Evolutionary conservation across 495 filamentous ascomycete genomes (phyloP), one percentile per base, ranked within the genome.

Genomic region (Trichoderma orchidacearum): DNA sequence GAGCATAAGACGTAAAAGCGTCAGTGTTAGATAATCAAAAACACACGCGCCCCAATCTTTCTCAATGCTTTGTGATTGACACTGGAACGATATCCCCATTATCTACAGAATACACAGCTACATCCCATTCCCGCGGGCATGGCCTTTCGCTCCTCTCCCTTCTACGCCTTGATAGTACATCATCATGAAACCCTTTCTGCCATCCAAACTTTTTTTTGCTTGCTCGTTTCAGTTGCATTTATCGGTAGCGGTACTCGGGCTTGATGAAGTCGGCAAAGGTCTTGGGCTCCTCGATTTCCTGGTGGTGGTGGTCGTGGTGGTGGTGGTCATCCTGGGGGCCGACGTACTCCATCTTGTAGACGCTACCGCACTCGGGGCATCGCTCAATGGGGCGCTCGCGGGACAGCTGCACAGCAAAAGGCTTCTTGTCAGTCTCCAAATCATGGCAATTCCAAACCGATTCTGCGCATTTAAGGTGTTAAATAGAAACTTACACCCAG

Each of bases 311-410:
- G 64, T 78, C 76, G 63, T 72, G 71, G 61, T 84, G 75, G 48
- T 70, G 73, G 66, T 85, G 78, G 59, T 73, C 66, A 59, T 86
- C 86, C 65, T 79, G 64, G 29, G 90, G 86, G 32, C 93, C 93
- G 56, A 96, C 70, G 70, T 96, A 98, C 69, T 96, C 87, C 83
- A 96, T 89, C 84, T 94, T 95, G 74, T 91, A 87, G 62, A 90
- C 88, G 75, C 81, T 84, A 54, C 94, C 94, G 77, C 93, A 98
- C 79, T 98, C 93, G 66, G 80, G 77, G 84, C 93, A 98, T 64
- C 93, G 88, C 75, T 93, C 84, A 60, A 95, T 66, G 36, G 93
- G 93, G 70, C 91, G 90, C 60, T 90, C 85, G 65, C 90, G 89
- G 64, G 87, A 85, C 70, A 90, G 84, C 88, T 92, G 25, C 18